Base-by-base conservation (phyloP, 2,329 filamentous ascomycete species). In the Sporothrix euskadiensis region DNA sequence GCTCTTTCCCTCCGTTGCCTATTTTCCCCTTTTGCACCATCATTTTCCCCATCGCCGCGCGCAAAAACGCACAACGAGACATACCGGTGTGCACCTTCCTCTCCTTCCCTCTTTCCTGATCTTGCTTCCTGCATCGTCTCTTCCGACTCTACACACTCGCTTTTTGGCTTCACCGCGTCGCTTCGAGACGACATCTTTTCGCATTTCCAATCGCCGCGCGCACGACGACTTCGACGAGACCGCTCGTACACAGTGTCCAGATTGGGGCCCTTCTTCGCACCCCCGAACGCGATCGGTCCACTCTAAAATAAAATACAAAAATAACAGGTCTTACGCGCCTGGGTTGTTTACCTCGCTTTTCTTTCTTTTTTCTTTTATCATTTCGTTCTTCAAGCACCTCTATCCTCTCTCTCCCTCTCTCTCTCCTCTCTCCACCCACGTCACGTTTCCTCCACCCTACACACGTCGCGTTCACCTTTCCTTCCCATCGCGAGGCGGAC, bases 281-380 rank as follows among this genome's bases (percentile, higher is more conserved):
- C 35, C 26, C 44, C 44, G 44, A 59, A 73, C 72, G 72, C 72
- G 72, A 52, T 65, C 72, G 68, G 59, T 71, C 72, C 72, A 73
- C 72, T 73, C 59, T 66, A 41, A 72, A 57, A 61, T 70, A 70
- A 70, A 73, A 69, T 69, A 69, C 65, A 70, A 69, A 73, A 73
- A 70, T 61, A 69, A 59, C 71, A 69, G 52, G 57, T n/a, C 61
- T 39, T 73, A 73, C 72, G 72, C 72, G 72, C 68, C 72, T 56
- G 26, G 72, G 22, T 71, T 73, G 72, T 73, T 73, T 73, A 73
- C 68, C 57, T 57, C 26, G 16, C 39, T 66, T 56, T 72, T 71
- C 22, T 59, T 57, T 47, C 35, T 32, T 61, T 61, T 47, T 32
- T 61, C 52, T 47, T 61, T 35, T 59, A 12, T n/a, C 57, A 9